phyloP scores from a whole-genome alignment of 306 rosid genomes.

The Trifolium fragiferum region DNA sequence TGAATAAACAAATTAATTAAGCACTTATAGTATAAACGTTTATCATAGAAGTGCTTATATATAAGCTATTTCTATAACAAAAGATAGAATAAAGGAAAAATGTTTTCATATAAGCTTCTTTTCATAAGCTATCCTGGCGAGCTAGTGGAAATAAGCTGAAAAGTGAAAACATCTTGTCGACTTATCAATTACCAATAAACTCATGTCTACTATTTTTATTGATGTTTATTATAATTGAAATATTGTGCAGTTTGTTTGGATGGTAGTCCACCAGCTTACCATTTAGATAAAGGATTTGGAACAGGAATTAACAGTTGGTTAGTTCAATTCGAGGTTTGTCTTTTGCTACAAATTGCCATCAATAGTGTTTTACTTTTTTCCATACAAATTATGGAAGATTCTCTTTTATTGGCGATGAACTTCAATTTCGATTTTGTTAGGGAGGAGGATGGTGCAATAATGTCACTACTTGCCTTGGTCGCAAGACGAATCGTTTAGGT shows the following conservation, averaged over 20 bases:
- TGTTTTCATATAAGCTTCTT: neutral
- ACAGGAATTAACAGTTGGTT: constrained; percentile 86
- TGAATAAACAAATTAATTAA: neutral
- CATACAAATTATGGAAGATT: constrained; percentile 8
- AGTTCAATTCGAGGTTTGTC: constrained; percentile 80
- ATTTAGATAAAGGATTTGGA: constrained; percentile 73
- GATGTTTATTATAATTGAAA: constrained; percentile 22
- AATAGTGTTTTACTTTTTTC: neutral
- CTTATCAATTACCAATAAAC: too few species aligned
- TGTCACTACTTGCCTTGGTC: constrained; percentile 79
- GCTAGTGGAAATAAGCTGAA: neutral
- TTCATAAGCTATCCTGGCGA: neutral
- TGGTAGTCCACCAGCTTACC: constrained; percentile 97
- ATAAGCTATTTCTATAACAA: neutral
- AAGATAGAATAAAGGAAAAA: neutral
- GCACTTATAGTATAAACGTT: neutral
- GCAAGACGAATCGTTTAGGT: constrained; percentile 75
- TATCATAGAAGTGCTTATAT: neutral
- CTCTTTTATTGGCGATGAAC: constrained; percentile 10
- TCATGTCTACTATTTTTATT: constrained; percentile 16
- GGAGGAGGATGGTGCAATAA: constrained; percentile 99
- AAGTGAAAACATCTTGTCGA: neutral
- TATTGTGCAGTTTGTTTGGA: constrained; percentile 85
- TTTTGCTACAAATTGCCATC: constrained; percentile 34
- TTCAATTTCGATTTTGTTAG: constrained; percentile 49